These are phyloP conservation scores for Psilocybe subaeruginosa DNA, from an alignment of 768 basidiomycete genomes.

Conservation along the genomic window DNA sequence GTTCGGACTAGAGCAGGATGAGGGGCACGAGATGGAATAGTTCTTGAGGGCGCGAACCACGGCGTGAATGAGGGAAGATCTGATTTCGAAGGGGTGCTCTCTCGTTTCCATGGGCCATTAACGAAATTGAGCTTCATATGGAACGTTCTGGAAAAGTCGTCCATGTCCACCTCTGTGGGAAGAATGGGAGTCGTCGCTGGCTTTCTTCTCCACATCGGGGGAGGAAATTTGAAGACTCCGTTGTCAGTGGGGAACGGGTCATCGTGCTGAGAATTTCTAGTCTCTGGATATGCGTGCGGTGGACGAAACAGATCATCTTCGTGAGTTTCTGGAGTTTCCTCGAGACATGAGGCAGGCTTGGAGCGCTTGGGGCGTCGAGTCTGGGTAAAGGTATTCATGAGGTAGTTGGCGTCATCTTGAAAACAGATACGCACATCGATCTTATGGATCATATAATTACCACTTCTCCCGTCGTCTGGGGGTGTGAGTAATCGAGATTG, in stretches of 20 bases:
- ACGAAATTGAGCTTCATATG: slow-evolving; percentile 26
- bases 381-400: too few species aligned
- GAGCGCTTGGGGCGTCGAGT: too few species aligned
- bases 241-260: slow-evolving; percentile 14
- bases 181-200: slow-evolving; percentile 13
- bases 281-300: slow-evolving; percentile 29
- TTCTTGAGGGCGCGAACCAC: slow-evolving; percentile 29
- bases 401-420: background rate
- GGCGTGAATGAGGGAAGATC: background rate
- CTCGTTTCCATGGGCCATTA: background rate
- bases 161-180: slow-evolving; percentile 23
- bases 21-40: slow-evolving; percentile 25
- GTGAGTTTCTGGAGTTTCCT: background rate
- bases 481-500: background rate
- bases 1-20: slow-evolving; percentile 28
- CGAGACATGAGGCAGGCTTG: too few species aligned
- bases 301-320: slow-evolving; percentile 2
- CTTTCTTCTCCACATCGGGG: slow-evolving; percentile 34
- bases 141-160: slow-evolving; percentile 25
- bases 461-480: background rate
- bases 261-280: background rate
- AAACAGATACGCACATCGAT: background rate
- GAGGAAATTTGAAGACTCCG: slow-evolving; percentile 26
- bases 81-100: slow-evolving; percentile 1
- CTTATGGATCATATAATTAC: background rate